Base-by-base conservation (phyloP, 2,329 filamentous ascomycete genomes). In the Diaporthe batatas region DNA sequence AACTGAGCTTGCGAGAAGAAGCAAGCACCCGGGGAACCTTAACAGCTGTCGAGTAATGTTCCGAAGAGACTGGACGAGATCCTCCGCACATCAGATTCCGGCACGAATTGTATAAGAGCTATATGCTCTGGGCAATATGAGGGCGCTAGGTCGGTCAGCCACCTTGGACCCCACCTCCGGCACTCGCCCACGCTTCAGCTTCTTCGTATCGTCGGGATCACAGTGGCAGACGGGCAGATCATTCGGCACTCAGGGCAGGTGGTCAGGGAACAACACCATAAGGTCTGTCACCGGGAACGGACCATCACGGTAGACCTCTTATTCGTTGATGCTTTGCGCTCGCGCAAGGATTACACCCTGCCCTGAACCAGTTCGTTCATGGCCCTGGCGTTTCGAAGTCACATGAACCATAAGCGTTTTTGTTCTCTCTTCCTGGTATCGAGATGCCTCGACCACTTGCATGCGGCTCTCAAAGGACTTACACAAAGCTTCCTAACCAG, bases 1-100 rank as follows among this genome's bases (percentile, higher is more conserved):
- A 53, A 62, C n/a, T 39, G 53, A 68, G 59, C 59, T 73, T 71
- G 68, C 68, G 68, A 73, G 36, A 29, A 71, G 62, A 65, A 70
- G 59, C 42, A 64, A 58, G 51, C 42, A 25, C 44, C 23, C 21
- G 34, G 39, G 39, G 32, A 25, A 49, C 51, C 42, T 62, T 51
- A 70, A 59, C 25, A 59, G 42, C 36, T 39, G 42, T 70, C 54
- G 68, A 49, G 29, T 62, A 59, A 53, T 67, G 32, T 34, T 53
- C 62, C 42, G 55, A 59, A 62, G 11, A 53, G 5, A 62, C 53
- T 18, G 54, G 39, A 70, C 34, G 42, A 62, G 55, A 62, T 70
- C 55, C 23, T 62, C 32, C 49, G 44, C 68, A 53, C 55, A 44
- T 58, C 67, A 57, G 67, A 58, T 47, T 57, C 29, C 67, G 39